These are phyloP conservation scores for Botryotinia calthae DNA, from an alignment of 2,329 filamentous ascomycete genomes.

Conservation along the genomic window DNA sequence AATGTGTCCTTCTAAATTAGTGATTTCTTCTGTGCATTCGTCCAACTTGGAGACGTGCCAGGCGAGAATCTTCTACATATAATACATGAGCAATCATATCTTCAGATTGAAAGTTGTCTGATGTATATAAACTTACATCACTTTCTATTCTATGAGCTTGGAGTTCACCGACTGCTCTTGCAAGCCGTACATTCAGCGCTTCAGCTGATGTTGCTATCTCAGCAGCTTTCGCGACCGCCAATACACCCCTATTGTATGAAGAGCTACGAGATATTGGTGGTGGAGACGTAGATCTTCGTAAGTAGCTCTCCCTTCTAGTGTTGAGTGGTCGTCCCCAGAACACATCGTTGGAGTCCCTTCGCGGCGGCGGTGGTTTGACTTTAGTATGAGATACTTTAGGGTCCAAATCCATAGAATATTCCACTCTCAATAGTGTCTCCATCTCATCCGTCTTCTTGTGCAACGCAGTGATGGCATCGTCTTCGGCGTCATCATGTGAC, in stretches of 20 bases:
- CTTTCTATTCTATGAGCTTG: slow-evolving; percentile 58
- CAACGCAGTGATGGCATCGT: slow-evolving; percentile 37
- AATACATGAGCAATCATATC: slow-evolving; percentile 6
- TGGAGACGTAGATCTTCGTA: slow-evolving; percentile 12
- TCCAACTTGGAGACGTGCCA: slow-evolving; percentile 58
- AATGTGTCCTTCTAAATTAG: slow-evolving; percentile 58
- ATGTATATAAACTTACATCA: slow-evolving; percentile 44
- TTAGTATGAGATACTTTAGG: slow-evolving; percentile 2
- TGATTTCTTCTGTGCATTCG: slow-evolving; percentile 55
- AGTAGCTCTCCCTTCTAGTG: slow-evolving; percentile 26
- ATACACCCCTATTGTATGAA: background rate
- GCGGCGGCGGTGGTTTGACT: slow-evolving; percentile 16
- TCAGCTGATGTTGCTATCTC: slow-evolving; percentile 43
- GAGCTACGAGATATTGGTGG: background rate
- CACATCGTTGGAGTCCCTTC: slow-evolving; percentile 23
- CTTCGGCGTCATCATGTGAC: slow-evolving; percentile 34
- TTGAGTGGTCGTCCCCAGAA: slow-evolving; percentile 34
- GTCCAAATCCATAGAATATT: slow-evolving; percentile 22
- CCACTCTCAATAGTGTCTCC: slow-evolving; percentile 35
- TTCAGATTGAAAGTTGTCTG: background rate
- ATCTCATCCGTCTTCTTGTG: slow-evolving; percentile 42
- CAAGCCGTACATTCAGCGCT: slow-evolving; percentile 51
- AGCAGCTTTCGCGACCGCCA: slow-evolving; percentile 38
- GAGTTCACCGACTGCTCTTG: slow-evolving; percentile 50
- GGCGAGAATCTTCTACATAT: slow-evolving; percentile 56